Conservation (phyloP, 805 yeast genomes). For the Saccharomycopsis malanga region DNA sequence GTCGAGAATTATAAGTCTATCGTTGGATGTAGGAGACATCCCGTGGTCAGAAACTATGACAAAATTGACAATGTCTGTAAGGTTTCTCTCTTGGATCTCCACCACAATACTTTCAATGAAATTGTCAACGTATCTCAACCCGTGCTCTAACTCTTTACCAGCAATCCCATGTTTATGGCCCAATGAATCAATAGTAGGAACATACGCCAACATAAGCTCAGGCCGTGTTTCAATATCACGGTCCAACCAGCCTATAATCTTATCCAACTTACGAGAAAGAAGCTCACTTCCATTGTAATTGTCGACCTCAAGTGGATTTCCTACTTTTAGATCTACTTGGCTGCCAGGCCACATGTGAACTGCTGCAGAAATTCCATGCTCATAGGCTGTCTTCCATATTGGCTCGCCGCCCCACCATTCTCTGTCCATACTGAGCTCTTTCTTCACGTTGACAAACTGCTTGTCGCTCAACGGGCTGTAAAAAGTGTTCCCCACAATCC, state of each 20-base stretch:
- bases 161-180: constrained; percentile 70
- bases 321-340: constrained; percentile 52
- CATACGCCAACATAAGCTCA: constrained; percentile 67
- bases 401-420: constrained; percentile 91
- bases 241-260: constrained; percentile 66
- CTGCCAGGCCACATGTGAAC: constrained; percentile 98
- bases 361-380: constrained; percentile 56
- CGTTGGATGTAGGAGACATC: constrained; percentile 79
- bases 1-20: constrained; percentile 63
- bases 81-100: constrained; percentile 47
- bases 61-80: constrained; percentile 61
- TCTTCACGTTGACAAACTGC: constrained; percentile 59
- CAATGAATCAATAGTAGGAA: constrained; percentile 72
- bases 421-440: constrained; percentile 42
- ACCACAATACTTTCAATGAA: constrained; percentile 45
- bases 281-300: constrained; percentile 58
- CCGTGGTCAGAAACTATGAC: constrained; percentile 87
- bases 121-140: constrained; percentile 56
- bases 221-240: constrained; percentile 50
- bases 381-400: constrained; percentile 69
- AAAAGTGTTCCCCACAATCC: constrained; percentile 79
- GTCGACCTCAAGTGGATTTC: constrained; percentile 50
- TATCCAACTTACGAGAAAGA: constrained; percentile 47
- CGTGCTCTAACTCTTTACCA: constrained; percentile 50
- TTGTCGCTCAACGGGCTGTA: constrained; percentile 50